Evolutionary conservation across 108 stramenopile genomes (phyloP).

Genomic region (Stephanodiscus minutulus): DNA sequence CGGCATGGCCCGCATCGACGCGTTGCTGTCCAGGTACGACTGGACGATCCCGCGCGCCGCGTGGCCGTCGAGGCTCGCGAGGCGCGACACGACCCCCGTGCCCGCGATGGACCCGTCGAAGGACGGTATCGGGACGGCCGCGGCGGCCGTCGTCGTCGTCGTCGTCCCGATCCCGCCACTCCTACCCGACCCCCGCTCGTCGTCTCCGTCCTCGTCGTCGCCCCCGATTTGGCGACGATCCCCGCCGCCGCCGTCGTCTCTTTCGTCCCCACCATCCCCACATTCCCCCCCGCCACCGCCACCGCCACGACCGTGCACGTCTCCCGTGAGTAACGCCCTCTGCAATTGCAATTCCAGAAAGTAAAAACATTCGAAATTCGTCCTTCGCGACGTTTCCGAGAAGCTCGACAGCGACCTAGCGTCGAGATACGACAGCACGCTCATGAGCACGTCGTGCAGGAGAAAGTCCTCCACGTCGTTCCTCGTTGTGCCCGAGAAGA

Average conservation of each 20-base stretch:
- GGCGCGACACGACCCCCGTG: conserved; percentile 54
- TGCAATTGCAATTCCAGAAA: conserved; percentile 80
- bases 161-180: no score
- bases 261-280: neutral
- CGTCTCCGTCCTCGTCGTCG: neutral
- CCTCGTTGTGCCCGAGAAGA: neutral
- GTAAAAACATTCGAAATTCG: conserved; percentile 78
- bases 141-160: neutral
- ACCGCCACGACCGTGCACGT: neutral
- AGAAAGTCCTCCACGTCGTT: conserved; percentile 37
- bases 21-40: conserved; percentile 65
- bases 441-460: conserved; percentile 80
- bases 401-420: conserved; percentile 60
- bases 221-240: neutral
- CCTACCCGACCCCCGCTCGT: neutral
- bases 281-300: neutral
- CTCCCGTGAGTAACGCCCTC: conserved; percentile 51
- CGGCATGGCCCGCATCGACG: conserved; percentile 62
- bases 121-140: no score
- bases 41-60: conserved; percentile 57
- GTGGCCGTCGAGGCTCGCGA: conserved; percentile 50
- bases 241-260: neutral
- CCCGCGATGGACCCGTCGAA: conserved; percentile 42
- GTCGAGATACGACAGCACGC: conserved; percentile 69
- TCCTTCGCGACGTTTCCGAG: conserved; percentile 65